Base-by-base conservation (phyloP, 768 basidiomycete species). In the Panaeolus cyanescens region DNA sequence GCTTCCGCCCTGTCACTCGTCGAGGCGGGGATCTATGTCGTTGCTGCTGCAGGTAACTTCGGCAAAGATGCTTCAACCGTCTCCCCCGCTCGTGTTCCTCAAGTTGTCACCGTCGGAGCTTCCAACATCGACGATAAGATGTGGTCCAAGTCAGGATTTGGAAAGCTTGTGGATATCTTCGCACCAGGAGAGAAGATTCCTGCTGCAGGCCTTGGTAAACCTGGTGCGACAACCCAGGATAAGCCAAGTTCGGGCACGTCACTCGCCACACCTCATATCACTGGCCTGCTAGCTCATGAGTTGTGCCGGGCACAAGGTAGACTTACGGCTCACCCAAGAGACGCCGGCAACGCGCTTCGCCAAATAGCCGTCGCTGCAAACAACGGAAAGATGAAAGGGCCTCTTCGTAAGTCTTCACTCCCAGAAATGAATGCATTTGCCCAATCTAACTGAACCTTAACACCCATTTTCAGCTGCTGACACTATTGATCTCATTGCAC, bases 21-120 rank as follows among this genome's bases (percentile, higher is more conserved):
- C 58, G 83, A 86, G 6, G 63, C 73, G 36, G 97, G 97, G 36
- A 83, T 99, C 31, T 94, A 97, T 82, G 97, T 99, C 66, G 93
- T 96, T 62, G 97, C 98, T 62, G 96, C 96, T 63, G 96, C 96
- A 62, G 95, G 93, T 86, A 93, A 92, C 65, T 91, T 93, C 70
- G 88, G 91, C 78, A 86, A 85, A 67, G 92, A 96, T 70, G 95
- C 95, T 10, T 98, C 96, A 82, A 80, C 80, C 65, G 96, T 90
- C 77, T 99, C 96, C 1, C 97, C 97, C 32, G 96, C 96, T 30
- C 86, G 85, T 5, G 86, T 96, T 4, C 84, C 90, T 78, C 87
- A 91, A 59, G 93, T 96, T 15, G 84, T 99, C 63, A 98, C 97
- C 54, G 96, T 99, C 58, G 97, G 92, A 66, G 97, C 97, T 28